Evolutionary conservation across 2,329 filamentous ascomycete species (phyloP), one percentile per base, ranked within the genome.

Genomic region (Fusarium sp.): DNA sequence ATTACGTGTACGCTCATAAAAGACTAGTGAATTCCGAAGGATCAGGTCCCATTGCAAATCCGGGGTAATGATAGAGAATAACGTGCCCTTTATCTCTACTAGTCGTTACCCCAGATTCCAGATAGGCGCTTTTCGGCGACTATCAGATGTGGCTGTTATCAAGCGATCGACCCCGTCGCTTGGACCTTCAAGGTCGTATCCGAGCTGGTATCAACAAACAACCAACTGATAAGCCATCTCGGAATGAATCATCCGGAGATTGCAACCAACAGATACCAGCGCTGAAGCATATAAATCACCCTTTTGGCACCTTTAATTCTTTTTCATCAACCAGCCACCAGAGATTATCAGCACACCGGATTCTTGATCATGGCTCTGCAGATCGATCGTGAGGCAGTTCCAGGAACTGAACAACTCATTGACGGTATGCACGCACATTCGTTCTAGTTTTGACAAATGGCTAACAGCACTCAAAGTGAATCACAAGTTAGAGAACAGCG

Each of bases 81-180:
- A 21, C 1, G 0, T 3, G n/a, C n/a, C n/a, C 6, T 52, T 15
- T 9, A 9, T 35, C 2, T 11, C 8, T 2, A 15, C 18, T 35
- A 25, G 6, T 6, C 6, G 1, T 25, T n/a, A 38, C 50, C 33
- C 23, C 23, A 16, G 33, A 16, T n/a, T 53, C 7, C 3, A 18
- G 33, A 28, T n/a, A n/a, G 2, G 33, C 18, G 10, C 9, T 16
- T 18, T 9, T 53, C 2, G 1, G 33, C 1, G 13, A 37, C 19
- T 28, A 53, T 38, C 23, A 38, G 18, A 28, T 16, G 18, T 37
- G 33, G 9, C 18, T 53, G 23, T 53, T 28, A 38, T 53, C 19
- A 5, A 19, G 23, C 19, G 18, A n/a, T 12, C 9, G 1, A 1
- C 7, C 3, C 3, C 33, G 4, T 38, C 33, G 50, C 33, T 28